Evolutionary conservation across 177 flowering plant genomes (phyloP), one percentile per base, ranked within the genome.

Genomic region (Vitis hybrid): DNA sequence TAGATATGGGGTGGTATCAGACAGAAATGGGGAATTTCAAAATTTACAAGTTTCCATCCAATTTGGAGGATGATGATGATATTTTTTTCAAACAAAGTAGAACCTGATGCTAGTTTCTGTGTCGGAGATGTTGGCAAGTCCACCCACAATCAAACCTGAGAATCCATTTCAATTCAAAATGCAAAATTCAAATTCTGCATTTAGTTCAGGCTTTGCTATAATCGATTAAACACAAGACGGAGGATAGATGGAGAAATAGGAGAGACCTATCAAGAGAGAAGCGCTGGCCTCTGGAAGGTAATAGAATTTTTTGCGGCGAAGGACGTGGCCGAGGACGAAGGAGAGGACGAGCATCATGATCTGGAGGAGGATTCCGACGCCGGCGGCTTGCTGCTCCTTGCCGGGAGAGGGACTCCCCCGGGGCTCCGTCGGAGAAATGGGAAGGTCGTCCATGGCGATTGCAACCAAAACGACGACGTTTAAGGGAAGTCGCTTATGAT

Each of bases 211-310:
- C 48, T 39, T 39, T 1, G 9, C 8, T 39, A 39, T 5, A 39
- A 39, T 39, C 16, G n/a, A 63, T 48, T 16, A 15, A 7, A 58
- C 31, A 26, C 5, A 61, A 53, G 1, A 16, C 56, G n/a, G 26
- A 26, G 1, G 34, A 18, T 1, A 66, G 59, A 64, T 10, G 6
- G 11, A 20, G 22, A 39, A 13, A 68, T 9, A 20, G 26, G 26
- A 45, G 49, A 56, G 39, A 93, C 99, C 99, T 20, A 95, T 95
- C 66, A 95, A 78, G 55, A 95, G 93, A 48, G 99, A 95, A 74
- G 97, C 99, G 72, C 98, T 93, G 67, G 99, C 99, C 84, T 95
- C 99, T 10, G 99, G 99, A n/a, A 95, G 85, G 72, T 90, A 93
- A 66, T 90, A 89, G 81, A 95, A 80, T 51, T 87, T 88, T 71